Percentiles rank a stretch among this genome's conserved stretches.
These are phyloP conservation scores for Chaetoceros muelleri DNA, from an alignment of 108 stramenopile genomes.

Conservation along the genomic window DNA sequence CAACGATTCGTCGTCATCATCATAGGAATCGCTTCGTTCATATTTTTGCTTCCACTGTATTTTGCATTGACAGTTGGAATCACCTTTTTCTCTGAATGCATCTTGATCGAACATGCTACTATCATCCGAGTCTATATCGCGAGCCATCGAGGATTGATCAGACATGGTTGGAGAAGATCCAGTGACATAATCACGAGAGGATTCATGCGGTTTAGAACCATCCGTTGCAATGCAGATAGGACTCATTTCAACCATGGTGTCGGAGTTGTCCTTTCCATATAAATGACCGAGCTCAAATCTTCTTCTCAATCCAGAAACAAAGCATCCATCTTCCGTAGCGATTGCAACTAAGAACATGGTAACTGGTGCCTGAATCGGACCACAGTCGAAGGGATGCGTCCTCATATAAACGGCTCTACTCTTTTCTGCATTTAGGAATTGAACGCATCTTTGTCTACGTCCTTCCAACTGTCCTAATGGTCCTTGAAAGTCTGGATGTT, in stretches of 20 bases:
- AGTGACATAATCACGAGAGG: background rate
- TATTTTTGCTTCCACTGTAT: slow-evolving; percentile 3
- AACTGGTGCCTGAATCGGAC: slow-evolving; percentile 44
- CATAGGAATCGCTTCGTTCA: background rate
- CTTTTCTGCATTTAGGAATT: slow-evolving; percentile 60
- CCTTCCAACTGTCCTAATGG: background rate
- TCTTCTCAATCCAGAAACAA: slow-evolving; percentile 52
- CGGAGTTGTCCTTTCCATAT: slow-evolving; percentile 31
- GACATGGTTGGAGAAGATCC: background rate
- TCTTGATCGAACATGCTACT: slow-evolving; percentile 11
- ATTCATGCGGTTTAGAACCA: background rate
- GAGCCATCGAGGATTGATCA: slow-evolving; percentile 1
- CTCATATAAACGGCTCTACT: slow-evolving; percentile 54
- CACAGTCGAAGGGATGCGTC: slow-evolving; percentile 65
- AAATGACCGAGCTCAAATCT: slow-evolving; percentile 64
- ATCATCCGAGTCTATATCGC: slow-evolving; percentile 15
- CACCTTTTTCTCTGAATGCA: background rate
- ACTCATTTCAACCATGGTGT: slow-evolving; percentile 40
- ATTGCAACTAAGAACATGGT: slow-evolving; percentile 71
- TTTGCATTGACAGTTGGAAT: slow-evolving; percentile 5
- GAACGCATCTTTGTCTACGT: slow-evolving; percentile 34
- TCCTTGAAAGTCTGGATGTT: background rate
- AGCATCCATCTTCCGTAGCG: slow-evolving; percentile 82
- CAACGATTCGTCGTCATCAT: slow-evolving; percentile 13
- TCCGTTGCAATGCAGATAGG: slow-evolving; percentile 51